Evolutionary conservation across 371 early-diverging fungal species (phyloP), one percentile per base, ranked within the genome.

Genomic region (Amoeboradix gromovi): DNA sequence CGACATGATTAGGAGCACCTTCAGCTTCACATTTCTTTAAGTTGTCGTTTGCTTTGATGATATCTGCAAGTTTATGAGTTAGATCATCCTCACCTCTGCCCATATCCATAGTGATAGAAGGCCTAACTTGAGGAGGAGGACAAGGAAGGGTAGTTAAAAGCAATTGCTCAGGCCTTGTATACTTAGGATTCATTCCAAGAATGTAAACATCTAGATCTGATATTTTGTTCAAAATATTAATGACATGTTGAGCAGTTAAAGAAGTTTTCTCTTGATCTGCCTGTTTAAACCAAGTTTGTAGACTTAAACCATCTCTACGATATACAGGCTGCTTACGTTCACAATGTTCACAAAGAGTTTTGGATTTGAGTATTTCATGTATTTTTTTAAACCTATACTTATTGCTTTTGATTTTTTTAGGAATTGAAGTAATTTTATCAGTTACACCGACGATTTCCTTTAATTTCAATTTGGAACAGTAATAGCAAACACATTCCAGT

Each of bases 121-220:
- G 99, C 66, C 99, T 87, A 22, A 98, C 98, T 31, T 92, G 84
- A 74, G 96, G 94, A 2, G 99, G 99, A 29, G 98, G 94, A 1
- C 98, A 98, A 5, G 97, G 91, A 68, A 99, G 79, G 1, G 89
- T 87, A 1, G 90, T 88, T 66, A 96, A 81, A 70, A 94, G 82
- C 92, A 98, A 92, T 95, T 97, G 96, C 75, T 98, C 99, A 1
- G 99, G 99, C 29, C 97, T 84, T 30, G 96, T 90, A 77, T 80
- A 96, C 72, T 91, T 85, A 31, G 86, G 81, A 70, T 89, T 86
- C 69, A 99, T 80, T 31, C 99, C 99, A 85, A 99, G 86, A 69
- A 80, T 81, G 70, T 79, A 76, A 66, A 87, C 81, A 74, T 98
- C 99, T 76, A 88, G 86, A 71, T 93, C 90, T 27, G 85, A 77